phyloP scores from a whole-genome alignment of 345 rosid genomes.

The Brassica carinata region DNA sequence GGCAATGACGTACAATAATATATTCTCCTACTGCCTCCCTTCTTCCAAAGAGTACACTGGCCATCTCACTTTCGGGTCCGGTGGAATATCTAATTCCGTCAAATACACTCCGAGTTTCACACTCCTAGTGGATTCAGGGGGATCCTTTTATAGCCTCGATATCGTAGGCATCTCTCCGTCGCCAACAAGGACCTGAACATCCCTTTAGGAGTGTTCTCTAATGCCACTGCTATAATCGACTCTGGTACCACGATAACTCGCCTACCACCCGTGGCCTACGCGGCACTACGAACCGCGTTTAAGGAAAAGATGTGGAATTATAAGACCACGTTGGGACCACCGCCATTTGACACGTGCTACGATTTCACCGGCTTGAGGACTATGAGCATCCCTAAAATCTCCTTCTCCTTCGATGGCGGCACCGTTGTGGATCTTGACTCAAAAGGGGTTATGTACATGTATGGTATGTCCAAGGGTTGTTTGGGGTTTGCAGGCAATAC shows the following conservation, averaged over 20 bases:
- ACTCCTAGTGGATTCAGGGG: neutral
- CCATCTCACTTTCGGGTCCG: slow-evolving; percentile 67
- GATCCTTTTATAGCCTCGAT: slow-evolving; percentile 68
- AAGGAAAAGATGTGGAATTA: slow-evolving; percentile 55
- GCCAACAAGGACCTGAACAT: slow-evolving; percentile 54
- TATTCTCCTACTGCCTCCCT: slow-evolving; percentile 89
- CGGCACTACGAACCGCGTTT: slow-evolving; percentile 54
- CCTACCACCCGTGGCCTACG: slow-evolving; percentile 64
- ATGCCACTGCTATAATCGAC: slow-evolving; percentile 64
- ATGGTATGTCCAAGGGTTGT: slow-evolving; percentile 57
- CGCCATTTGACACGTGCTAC: slow-evolving; percentile 76
- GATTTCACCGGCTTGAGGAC: slow-evolving; percentile 49
- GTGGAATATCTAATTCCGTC: slow-evolving; percentile 40
- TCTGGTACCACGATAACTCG: slow-evolving; percentile 89
- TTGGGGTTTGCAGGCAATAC: slow-evolving; percentile 73
- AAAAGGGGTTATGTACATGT: slow-evolving; percentile 50
- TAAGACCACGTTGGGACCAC: slow-evolving; percentile 35
- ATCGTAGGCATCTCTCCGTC: slow-evolving; percentile 60
- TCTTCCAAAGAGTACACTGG: slow-evolving; percentile 68
- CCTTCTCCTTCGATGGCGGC: slow-evolving; percentile 53
- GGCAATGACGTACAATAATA: slow-evolving; percentile 51
- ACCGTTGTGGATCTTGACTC: slow-evolving; percentile 48
- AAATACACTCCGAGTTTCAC: slow-evolving; percentile 62
- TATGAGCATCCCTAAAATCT: slow-evolving; percentile 49
- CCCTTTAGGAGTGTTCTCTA: slow-evolving; percentile 50